These are phyloP conservation scores for Suillus sp. DNA, from an alignment of 768 basidiomycete genomes.

Conservation along the genomic window DNA sequence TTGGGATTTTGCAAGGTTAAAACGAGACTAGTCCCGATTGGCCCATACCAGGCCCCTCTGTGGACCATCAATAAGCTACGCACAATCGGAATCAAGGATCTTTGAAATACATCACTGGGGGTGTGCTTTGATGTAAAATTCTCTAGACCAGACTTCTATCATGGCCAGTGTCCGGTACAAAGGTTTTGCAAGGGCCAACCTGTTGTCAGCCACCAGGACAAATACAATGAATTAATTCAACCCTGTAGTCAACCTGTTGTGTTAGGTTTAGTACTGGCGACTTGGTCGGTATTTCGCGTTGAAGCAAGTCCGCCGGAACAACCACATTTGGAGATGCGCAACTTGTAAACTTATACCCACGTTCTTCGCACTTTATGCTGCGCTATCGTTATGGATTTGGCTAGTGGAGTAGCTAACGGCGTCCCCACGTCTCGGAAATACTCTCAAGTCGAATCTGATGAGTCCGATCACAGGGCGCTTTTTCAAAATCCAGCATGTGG, in stretches of 20 bases:
- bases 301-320: conserved; percentile 10
- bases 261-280: background rate
- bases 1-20: conserved; percentile 4
- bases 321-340: conserved; percentile 2
- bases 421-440: conserved; percentile 24
- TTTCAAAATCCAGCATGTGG: conserved; percentile 22
- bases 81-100: background rate
- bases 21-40: background rate
- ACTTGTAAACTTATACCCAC: conserved; percentile 8
- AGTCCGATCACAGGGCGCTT: conserved; percentile 28
- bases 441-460: conserved; percentile 14
- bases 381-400: conserved; percentile 3
- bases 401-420: conserved; percentile 13
- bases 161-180: background rate
- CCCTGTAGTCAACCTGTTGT: background rate
- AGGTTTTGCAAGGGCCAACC: background rate
- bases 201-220: background rate
- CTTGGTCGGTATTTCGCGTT: conserved; percentile 4
- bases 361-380: conserved; percentile 13
- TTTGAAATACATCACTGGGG: background rate
- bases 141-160: background rate
- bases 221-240: background rate
- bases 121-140: background rate
- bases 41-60: background rate
- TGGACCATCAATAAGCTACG: conserved; percentile 3